Evolutionary conservation across 148 eudicot species (phyloP).

Genomic region (Talinum fruticosum): DNA sequence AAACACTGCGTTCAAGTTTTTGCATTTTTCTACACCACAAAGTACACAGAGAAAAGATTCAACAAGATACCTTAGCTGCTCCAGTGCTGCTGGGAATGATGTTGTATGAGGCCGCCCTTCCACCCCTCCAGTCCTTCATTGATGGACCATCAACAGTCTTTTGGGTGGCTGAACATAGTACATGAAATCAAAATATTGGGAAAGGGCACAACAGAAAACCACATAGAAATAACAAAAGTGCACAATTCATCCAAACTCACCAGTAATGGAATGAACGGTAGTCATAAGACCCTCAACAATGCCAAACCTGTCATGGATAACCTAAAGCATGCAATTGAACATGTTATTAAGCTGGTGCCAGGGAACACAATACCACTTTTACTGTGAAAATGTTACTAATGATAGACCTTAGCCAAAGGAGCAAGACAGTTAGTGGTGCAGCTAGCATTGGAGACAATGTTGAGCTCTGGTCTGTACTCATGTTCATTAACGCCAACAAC

Average conservation of each 20-base stretch:
- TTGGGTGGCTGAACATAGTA: slow-evolving; percentile 29
- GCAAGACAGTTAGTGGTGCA: slow-evolving; percentile 63
- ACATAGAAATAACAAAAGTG: not conserved
- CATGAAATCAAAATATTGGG: not conserved
- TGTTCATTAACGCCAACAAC: slow-evolving; percentile 66
- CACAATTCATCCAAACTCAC: slow-evolving; percentile 18
- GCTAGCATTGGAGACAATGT: slow-evolving; percentile 56
- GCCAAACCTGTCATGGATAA: slow-evolving; percentile 53
- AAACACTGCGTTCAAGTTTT: too few species aligned
- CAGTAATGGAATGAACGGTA: slow-evolving; percentile 57
- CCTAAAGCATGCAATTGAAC: slow-evolving; percentile 19
- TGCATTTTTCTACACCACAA: not conserved
- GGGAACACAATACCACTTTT: not conserved
- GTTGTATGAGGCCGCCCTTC: slow-evolving; percentile 43
- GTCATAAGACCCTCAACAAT: slow-evolving; percentile 66
- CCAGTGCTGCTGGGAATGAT: slow-evolving; percentile 44
- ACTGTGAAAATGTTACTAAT: not conserved
- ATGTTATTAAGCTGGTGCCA: not conserved
- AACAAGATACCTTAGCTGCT: slow-evolving; percentile 32
- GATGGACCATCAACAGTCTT: slow-evolving; percentile 46
- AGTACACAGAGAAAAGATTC: not conserved
- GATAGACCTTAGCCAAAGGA: slow-evolving; percentile 49
- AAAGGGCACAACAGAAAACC: too few species aligned
- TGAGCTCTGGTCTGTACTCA: slow-evolving; percentile 46
- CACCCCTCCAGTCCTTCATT: slow-evolving; percentile 40